Percentiles rank a stretch among this genome's conserved stretches.
These are phyloP conservation scores for Zymoseptoria pseudotritici DNA, from an alignment of 2,329 filamentous ascomycete species.

Conservation along the genomic window DNA sequence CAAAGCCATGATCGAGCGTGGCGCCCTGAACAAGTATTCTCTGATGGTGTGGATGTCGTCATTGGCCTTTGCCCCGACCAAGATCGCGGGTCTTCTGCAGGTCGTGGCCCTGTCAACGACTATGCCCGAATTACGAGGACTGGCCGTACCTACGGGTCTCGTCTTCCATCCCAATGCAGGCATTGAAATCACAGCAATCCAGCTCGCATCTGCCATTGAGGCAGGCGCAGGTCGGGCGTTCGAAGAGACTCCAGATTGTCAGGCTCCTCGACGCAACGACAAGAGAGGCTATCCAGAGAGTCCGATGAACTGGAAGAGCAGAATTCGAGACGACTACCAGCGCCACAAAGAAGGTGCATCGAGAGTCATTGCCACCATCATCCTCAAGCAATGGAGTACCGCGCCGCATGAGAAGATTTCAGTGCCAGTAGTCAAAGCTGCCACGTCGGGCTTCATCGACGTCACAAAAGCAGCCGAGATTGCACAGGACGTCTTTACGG, in stretches of 20 bases:
- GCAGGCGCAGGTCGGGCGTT: neutral
- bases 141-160: neutral
- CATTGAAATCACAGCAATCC: neutral
- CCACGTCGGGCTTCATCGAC: neutral
- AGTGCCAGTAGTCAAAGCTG: neutral
- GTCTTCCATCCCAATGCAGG: neutral
- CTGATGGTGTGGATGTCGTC: constrained; percentile 25
- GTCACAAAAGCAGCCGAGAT: neutral
- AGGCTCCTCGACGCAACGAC: neutral
- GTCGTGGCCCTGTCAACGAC: neutral
- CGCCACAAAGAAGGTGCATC: neutral
- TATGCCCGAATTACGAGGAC: neutral
- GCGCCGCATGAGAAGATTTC: neutral
- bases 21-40: constrained; percentile 4
- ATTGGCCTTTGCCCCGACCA: constrained; percentile 34
- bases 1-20: neutral
- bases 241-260: neutral
- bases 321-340: constrained; percentile 2
- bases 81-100: constrained; percentile 28
- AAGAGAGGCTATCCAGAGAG: neutral
- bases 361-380: neutral
- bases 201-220: neutral
- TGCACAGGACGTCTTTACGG: neutral
- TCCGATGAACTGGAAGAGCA: neutral
- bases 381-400: constrained; percentile 1